Percentiles rank a stretch among this genome's conserved stretches.
phyloP scores from a whole-genome alignment of 257 asterid species.

The Primulina eburnea region DNA sequence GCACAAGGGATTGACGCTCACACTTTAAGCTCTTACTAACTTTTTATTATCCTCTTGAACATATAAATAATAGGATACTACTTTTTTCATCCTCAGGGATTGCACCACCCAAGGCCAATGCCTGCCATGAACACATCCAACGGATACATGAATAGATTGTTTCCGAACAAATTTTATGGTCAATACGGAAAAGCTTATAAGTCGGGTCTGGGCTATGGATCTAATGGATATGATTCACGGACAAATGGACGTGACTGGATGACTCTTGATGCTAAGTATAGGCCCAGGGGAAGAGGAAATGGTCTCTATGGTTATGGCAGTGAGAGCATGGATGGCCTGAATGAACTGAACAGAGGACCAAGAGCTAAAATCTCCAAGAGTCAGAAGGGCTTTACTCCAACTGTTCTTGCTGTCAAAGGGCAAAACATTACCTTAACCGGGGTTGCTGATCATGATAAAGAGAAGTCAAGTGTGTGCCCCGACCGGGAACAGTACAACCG shows the following conservation, averaged over 20 bases:
- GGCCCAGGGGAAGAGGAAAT: slow-evolving; percentile 60
- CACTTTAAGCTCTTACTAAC: background rate
- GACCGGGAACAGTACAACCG: slow-evolving; percentile 57
- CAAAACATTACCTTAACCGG: slow-evolving; percentile 42
- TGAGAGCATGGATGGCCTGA: slow-evolving; percentile 55
- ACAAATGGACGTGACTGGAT: slow-evolving; percentile 51
- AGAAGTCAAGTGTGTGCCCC: slow-evolving; percentile 29
- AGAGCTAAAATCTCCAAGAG: slow-evolving; percentile 49
- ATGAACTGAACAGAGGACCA: slow-evolving; percentile 74
- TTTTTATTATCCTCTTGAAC: background rate
- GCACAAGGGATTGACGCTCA: background rate
- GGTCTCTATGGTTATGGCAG: slow-evolving; percentile 39
- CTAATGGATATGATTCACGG: slow-evolving; percentile 47
- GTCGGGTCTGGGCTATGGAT: slow-evolving; percentile 50
- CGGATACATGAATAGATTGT: slow-evolving; percentile 52
- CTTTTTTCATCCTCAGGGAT: slow-evolving; percentile 34
- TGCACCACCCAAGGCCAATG: slow-evolving; percentile 42
- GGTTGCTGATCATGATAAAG: slow-evolving; percentile 36
- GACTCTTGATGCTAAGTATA: slow-evolving; percentile 50
- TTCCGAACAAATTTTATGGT: slow-evolving; percentile 51
- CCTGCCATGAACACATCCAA: slow-evolving; percentile 40
- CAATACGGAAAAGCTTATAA: slow-evolving; percentile 54
- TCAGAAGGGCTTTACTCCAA: slow-evolving; percentile 46
- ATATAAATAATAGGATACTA: background rate
- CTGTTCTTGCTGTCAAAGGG: slow-evolving; percentile 53